phyloP scores from a whole-genome alignment of 371 early-diverging fungal species.

The Mortierella sp. region DNA sequence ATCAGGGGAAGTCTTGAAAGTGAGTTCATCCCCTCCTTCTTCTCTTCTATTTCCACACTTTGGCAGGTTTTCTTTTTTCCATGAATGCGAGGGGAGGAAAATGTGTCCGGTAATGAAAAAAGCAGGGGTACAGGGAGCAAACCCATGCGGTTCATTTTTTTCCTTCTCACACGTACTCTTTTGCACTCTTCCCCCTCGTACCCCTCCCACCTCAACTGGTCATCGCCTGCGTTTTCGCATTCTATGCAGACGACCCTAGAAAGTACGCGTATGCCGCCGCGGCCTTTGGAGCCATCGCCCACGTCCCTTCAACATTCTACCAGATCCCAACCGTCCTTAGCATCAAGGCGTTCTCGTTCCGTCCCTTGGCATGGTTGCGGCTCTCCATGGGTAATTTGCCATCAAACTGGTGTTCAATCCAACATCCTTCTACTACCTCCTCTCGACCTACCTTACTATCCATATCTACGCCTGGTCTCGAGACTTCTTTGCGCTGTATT shows the following conservation, averaged over 20 bases:
- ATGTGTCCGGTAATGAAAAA: too few relatives aligned
- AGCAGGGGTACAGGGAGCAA: too few relatives aligned
- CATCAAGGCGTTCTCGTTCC: conserved; percentile 56
- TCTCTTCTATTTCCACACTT: too few relatives aligned
- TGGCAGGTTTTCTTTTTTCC: too few relatives aligned
- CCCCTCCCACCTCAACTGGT: too few relatives aligned
- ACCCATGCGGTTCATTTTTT: neutral
- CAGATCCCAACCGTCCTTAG: conserved; percentile 55
- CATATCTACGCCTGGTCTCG: conserved; percentile 58
- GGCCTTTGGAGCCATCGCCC: conserved; percentile 24
- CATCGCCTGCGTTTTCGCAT: conserved; percentile 40
- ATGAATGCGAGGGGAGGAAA: too few relatives aligned
- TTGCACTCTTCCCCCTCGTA: too few relatives aligned
- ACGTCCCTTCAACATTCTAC: conserved; percentile 51
- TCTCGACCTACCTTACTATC: conserved; percentile 48
- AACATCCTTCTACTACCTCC: conserved; percentile 49
- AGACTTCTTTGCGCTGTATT: conserved; percentile 53
- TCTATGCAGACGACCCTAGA: conserved; percentile 51
- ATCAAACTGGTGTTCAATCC: conserved; percentile 44
- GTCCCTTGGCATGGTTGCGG: conserved; percentile 40
- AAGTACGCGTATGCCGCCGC: conserved; percentile 41
- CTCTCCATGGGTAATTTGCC: conserved; percentile 50
- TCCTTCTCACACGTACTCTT: neutral
- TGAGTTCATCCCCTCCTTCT: too few relatives aligned
- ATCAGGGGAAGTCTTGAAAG: too few relatives aligned